Base-by-base conservation (phyloP, 1,284 basidiomycete species). In the Ceratobasidium sp. region DNA sequence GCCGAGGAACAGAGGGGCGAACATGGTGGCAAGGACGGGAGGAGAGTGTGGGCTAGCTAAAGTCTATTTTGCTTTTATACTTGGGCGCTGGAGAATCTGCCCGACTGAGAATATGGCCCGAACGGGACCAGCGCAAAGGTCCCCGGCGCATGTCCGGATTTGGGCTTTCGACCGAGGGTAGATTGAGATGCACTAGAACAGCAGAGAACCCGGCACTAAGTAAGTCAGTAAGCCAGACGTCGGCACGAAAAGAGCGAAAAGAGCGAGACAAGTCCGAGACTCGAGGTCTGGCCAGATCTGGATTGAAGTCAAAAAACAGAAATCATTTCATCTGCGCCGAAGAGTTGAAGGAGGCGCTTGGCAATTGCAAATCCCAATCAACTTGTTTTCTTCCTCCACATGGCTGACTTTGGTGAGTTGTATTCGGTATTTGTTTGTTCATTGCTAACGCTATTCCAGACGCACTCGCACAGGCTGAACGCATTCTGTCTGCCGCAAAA, bases 1-100 rank as follows among this genome's bases (percentile, higher is more conserved):
- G 14, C 95, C 94, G 30, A 96, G 89, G 80, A 95, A 95, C 71
- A 91, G 87, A 8, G 84, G 84, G 23, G 76, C 77, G 13, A 70
- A 74, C 54, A 75, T 73, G 77, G 77, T 79, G 62, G 35, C 67
- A 41, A 57, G 61, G 47, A 57, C 59, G 59, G 21, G 66, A 41
- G n/a, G 52, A 14, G 57, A 54, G 64, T 47, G 73, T 6, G 46
- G 43, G 32, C 28, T 9, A 47, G 30, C 32, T 13, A 66, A 54
- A 66, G 32, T 47, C 35, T 66, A 66, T 52, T 66, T 66, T 49
- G n/a, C 18, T 66, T 66, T 52, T 66, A 66, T 66, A 52, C n/a
- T 35, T 30, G 23, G 54, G 54, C 54, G 54, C 21, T 11, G 35
- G 28, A 14, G 5, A n/a, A 32, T 23, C 49, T 66, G 49, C 63